Conservation (phyloP, 108 stramenopile species). For the Nitzschia sp. region DNA sequence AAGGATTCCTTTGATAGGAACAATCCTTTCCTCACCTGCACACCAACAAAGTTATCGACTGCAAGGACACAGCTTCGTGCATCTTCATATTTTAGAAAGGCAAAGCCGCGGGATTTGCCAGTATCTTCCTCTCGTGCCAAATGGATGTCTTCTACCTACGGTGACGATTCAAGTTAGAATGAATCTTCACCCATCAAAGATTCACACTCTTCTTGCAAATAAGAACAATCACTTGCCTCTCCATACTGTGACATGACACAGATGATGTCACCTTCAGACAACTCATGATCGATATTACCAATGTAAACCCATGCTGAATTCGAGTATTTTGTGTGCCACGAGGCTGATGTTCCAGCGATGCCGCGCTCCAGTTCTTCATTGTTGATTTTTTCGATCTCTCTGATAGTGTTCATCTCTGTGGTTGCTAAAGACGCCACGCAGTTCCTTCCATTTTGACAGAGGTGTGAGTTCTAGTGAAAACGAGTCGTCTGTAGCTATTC, state of each 20-base stretch:
- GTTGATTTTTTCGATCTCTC: constrained; percentile 91
- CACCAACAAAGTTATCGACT: constrained; percentile 96
- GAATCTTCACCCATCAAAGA: no score
- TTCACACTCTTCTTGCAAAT: no score
- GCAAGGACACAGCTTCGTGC: constrained; percentile 92
- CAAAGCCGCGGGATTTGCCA: constrained; percentile 90
- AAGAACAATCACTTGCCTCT: constrained; percentile 48
- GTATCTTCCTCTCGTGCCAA: constrained; percentile 93
- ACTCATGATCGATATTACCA: constrained; percentile 82
- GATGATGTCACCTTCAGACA: constrained; percentile 95
- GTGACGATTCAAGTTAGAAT: no score
- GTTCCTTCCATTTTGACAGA: no score
- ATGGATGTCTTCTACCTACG: constrained; percentile 87
- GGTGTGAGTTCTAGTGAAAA: no score
- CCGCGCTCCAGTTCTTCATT: constrained; percentile 87
- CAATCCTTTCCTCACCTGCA: constrained; percentile 26
- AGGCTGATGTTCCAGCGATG: constrained; percentile 83
- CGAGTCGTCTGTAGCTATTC: no score
- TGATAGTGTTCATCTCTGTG: constrained; percentile 83
- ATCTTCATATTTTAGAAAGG: constrained; percentile 93
- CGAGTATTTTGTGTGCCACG: constrained; percentile 95
- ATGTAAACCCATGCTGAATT: constrained; percentile 96
- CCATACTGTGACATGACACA: constrained; percentile 95
- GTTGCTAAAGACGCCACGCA: no score
- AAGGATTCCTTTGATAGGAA: no score